These are phyloP conservation scores for Perkinsus chesapeaki DNA, from an alignment of 169 alveolate genomes.

Conservation along the genomic window DNA sequence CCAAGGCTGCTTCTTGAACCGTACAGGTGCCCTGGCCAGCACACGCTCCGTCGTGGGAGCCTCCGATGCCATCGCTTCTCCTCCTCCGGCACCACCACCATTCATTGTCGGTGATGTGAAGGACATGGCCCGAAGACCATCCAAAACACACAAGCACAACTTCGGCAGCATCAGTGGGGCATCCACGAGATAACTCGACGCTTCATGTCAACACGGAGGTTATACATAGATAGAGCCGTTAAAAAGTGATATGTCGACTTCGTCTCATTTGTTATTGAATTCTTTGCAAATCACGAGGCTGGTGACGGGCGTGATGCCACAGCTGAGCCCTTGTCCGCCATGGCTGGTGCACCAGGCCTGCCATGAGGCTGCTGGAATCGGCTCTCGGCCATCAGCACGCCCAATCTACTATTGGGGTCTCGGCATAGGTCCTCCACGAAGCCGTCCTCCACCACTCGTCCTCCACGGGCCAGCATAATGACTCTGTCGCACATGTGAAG, in stretches of 20 bases:
- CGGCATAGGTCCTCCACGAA: not conserved
- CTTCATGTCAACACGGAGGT: too few relatives aligned
- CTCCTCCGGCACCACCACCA: not conserved
- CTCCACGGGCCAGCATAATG: not conserved
- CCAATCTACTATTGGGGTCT: not conserved
- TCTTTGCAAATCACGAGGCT: too few relatives aligned
- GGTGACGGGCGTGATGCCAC: too few relatives aligned
- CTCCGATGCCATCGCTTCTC: not conserved
- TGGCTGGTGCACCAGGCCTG: not conserved
- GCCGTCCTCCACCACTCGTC: not conserved
- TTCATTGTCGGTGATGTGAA: not conserved
- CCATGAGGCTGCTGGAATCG: not conserved
- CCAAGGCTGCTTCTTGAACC: not conserved
- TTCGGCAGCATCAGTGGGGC: too few relatives aligned
- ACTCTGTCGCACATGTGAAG: not conserved
- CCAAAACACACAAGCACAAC: too few relatives aligned
- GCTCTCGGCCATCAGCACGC: not conserved
- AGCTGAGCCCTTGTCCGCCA: not conserved
- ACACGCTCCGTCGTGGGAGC: not conserved
- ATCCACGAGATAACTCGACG: too few relatives aligned
- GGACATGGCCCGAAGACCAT: not conserved
- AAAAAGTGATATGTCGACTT: too few relatives aligned
- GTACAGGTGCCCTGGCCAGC: not conserved
- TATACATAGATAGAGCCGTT: too few relatives aligned
- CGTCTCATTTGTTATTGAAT: too few relatives aligned